These are phyloP conservation scores for Helicostylum pulchrum DNA, from an alignment of 192 early-diverging fungal species.

Conservation along the genomic window DNA sequence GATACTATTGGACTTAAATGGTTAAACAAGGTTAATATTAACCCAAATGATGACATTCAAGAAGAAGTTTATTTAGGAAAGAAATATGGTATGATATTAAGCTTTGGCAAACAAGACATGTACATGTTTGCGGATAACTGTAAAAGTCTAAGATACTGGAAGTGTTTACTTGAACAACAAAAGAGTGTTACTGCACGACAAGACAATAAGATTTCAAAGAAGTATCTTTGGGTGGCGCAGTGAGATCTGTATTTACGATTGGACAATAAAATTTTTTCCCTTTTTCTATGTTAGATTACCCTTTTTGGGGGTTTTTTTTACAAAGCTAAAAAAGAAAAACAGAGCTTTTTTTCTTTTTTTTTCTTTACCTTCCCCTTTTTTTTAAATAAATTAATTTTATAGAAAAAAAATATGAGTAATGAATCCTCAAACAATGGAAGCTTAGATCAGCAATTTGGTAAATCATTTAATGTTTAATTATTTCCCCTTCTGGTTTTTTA, in stretches of 20 bases:
- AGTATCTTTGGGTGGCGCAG: not conserved
- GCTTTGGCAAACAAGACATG: constrained; percentile 2
- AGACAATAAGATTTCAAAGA: no score
- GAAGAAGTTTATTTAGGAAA: constrained; percentile 14
- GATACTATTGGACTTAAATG: not conserved
- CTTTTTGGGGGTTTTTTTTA: not conserved
- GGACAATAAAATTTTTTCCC: no score
- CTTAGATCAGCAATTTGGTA: constrained; percentile 75
- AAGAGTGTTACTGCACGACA: no score
- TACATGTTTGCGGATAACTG: constrained; percentile 4
- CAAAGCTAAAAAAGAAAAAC: not conserved
- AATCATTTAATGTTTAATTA: constrained; percentile 14
- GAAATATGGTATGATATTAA: constrained; percentile 3
- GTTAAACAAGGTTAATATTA: constrained; percentile 2
- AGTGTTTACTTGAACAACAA: constrained; percentile 4
- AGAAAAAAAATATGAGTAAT: constrained; percentile 38
- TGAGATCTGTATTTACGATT: not conserved
- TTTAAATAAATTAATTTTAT: constrained; percentile 5
- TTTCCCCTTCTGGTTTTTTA: not conserved
- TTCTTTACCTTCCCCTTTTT: not conserved
- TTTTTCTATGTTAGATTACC: not conserved
- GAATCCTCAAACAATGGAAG: constrained; percentile 50
- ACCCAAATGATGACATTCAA: constrained; percentile 2
- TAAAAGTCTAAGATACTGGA: constrained; percentile 11
- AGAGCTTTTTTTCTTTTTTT: not conserved